Conservation (phyloP, 345 rosid genomes). For the Eucalyptus caleyi region DNA sequence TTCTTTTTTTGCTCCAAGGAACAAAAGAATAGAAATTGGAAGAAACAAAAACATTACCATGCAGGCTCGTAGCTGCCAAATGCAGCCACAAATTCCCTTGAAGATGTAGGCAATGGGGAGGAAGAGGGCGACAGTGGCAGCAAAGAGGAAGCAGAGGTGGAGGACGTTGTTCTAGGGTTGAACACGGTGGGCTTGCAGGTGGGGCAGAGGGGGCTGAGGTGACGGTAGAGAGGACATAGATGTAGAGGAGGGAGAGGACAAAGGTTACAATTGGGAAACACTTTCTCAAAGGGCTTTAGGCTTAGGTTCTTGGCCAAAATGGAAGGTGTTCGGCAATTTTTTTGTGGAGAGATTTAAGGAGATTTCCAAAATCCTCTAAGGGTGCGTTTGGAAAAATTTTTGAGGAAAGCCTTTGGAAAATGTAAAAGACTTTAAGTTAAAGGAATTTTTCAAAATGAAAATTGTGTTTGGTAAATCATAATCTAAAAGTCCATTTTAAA, state of each 20-base stretch:
- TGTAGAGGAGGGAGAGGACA: constrained; percentile 33
- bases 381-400: too few relatives aligned
- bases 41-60: too few relatives aligned
- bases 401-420: too few relatives aligned
- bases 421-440: too few relatives aligned
- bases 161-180: constrained; percentile 19
- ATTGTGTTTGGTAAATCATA: too few relatives aligned
- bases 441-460: too few relatives aligned
- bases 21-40: too few relatives aligned
- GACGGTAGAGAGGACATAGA: constrained; percentile 40
- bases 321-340: background rate
- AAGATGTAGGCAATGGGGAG: constrained; percentile 53
- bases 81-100: constrained; percentile 24
- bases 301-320: background rate
- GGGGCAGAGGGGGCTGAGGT: constrained; percentile 33
- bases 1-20: too few relatives aligned
- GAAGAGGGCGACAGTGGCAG: constrained; percentile 34
- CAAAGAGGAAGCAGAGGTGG: constrained; percentile 23
- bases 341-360: background rate
- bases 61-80: too few relatives aligned
- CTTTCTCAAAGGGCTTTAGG: background rate
- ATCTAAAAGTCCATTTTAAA: too few relatives aligned
- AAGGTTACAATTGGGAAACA: background rate
- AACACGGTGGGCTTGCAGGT: constrained; percentile 17
- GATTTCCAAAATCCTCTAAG: background rate